These are phyloP conservation scores for Metschnikowia picachoensis DNA, from an alignment of 805 yeast genomes.

Conservation along the genomic window DNA sequence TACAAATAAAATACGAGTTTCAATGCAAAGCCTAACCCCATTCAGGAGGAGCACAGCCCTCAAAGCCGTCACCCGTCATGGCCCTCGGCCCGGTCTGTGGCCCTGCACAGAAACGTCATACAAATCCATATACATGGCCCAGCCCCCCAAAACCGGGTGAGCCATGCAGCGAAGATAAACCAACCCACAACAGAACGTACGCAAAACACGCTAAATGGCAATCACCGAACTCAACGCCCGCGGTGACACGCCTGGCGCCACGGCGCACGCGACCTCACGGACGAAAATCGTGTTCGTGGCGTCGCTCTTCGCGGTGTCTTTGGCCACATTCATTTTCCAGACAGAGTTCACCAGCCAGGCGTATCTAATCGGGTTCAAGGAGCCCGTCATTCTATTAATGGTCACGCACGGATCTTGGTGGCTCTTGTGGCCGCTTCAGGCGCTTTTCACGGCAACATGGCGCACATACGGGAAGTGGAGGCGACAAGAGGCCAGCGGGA, in stretches of 20 bases:
- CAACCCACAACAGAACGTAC: neutral
- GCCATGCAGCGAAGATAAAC: neutral
- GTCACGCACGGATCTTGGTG: conserved; percentile 81
- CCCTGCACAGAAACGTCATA: neutral
- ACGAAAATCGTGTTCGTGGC: conserved; percentile 36
- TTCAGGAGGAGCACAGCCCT: too few species aligned
- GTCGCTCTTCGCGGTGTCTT: conserved; percentile 31
- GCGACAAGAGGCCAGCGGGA: conserved; percentile 14
- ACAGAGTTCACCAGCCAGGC: conserved; percentile 77
- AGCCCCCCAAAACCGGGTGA: too few species aligned
- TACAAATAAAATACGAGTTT: too few species aligned
- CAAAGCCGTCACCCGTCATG: too few species aligned
- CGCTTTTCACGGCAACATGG: conserved; percentile 43
- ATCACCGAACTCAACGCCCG: conserved; percentile 30
- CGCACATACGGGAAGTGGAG: conserved; percentile 36
- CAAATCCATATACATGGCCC: neutral
- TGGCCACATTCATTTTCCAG: conserved; percentile 65
- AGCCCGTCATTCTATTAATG: conserved; percentile 63
- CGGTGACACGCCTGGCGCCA: conserved; percentile 20
- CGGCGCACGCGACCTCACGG: conserved; percentile 26
- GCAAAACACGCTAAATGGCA: conserved; percentile 22
- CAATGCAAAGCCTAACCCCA: too few species aligned
- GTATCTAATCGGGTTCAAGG: conserved; percentile 54
- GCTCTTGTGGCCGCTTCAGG: conserved; percentile 68
- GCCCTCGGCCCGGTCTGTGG: too few species aligned